These are phyloP conservation scores for Boehmeria nivea DNA, from an alignment of 306 rosid genomes.

Conservation along the genomic window DNA sequence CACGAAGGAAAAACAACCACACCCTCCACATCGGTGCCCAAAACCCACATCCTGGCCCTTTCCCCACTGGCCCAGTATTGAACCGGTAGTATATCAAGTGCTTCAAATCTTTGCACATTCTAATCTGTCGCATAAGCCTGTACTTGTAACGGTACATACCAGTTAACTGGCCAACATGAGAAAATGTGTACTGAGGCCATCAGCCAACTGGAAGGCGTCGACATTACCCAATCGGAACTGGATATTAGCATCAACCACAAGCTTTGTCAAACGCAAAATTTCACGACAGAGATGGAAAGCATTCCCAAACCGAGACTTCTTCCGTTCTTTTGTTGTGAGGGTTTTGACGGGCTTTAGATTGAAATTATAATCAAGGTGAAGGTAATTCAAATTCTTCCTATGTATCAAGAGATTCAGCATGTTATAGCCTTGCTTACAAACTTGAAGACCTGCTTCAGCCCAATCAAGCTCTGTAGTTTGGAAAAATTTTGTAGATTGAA, in stretches of 20 bases:
- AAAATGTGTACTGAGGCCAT: conserved; percentile 95
- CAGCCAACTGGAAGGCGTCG: conserved; percentile 97
- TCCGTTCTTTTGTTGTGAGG: conserved; percentile 87
- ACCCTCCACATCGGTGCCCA: conserved; percentile 99
- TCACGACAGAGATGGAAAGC: conserved; percentile 99
- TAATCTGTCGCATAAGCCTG: conserved; percentile 94
- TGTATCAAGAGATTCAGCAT: conserved; percentile 94
- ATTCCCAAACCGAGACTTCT: conserved; percentile 96
- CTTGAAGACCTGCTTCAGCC: conserved; percentile 99
- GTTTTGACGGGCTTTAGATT: conserved; percentile 98
- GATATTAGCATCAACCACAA: conserved; percentile 97
- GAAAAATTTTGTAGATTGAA: conserved; percentile 96
- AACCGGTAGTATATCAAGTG: conserved; percentile 96
- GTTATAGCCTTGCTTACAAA: conserved; percentile 97
- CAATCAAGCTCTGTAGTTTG: conserved; percentile 99
- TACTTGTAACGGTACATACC: conserved; percentile 98
- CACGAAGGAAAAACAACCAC: conserved; percentile 97
- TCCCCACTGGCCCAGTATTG: conserved; percentile 98
- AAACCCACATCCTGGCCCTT: conserved; percentile 98
- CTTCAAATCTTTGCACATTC: conserved; percentile 98
- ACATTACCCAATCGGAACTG: conserved; percentile 98
- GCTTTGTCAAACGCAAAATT: conserved; percentile 92
- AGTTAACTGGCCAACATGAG: conserved; percentile 98
- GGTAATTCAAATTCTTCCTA: conserved; percentile 94
- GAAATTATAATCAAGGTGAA: conserved; percentile 95